Base-by-base conservation (phyloP, 768 basidiomycete species). In the Ephemerocybe angulata region DNA sequence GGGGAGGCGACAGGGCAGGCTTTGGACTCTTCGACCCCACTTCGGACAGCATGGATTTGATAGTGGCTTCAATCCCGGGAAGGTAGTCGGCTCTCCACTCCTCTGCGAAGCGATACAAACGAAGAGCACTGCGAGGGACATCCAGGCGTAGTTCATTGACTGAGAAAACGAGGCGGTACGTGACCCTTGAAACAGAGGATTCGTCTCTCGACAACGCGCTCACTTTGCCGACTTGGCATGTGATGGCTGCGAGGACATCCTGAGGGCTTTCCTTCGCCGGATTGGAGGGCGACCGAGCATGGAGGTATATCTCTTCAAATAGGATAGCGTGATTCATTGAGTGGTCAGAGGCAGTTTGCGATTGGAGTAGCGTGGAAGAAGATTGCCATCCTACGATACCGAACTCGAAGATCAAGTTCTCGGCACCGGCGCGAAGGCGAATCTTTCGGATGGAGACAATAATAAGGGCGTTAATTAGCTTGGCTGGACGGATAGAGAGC, bases 81-180 rank as follows among this genome's bases (percentile, higher is more conserved):
- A 93, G 74, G 61, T 87, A 92, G 60, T 91, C 87, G 4, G 81
- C 81, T 61, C 83, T 76, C 93, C 93, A 94, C 62, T 91, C 87
- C 61, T 91, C 87, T 24, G 87, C 67, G 62, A 92, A 93, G 33
- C 79, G 82, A 66, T 90, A 90, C 3, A 91, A 73, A 15, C 86
- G 83, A 28, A 93, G 75, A 27, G 87, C 90, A 60, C 90, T 93
- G 24, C 90, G 86, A 3, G 91, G 91, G 22, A 93, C 83, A 52
- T 78, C 78, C 41, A 88, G 63, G 27, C 76, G 72, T 24, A 87
- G 61, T 22, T 71, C 72, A 11, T 72, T 72, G 4, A 85, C 60
- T 2, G 72, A 69, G 43, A 81, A 73, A 3, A 77, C 70, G 13
- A 81, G 6, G 2, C 55, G 55, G 37, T 56, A 38, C 10, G 49